A percentile compares a stretch with the other conserved stretches of the same genome.
Evolutionary conservation across 2,329 filamentous ascomycete genomes (phyloP).

Genomic region (Xylaria sp.): DNA sequence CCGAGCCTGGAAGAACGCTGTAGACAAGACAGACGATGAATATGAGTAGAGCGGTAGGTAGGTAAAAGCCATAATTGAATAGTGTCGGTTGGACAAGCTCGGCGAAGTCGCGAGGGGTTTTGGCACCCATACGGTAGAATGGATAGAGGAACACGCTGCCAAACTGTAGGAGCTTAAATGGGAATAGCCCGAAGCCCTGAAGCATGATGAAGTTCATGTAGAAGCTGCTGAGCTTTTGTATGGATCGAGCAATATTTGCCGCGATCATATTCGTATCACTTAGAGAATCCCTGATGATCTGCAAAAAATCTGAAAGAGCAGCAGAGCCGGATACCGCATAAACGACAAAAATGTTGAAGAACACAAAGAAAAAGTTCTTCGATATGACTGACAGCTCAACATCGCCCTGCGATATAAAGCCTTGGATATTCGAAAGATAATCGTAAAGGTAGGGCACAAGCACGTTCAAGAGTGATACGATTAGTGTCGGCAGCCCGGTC

Average conservation of each 20-base stretch:
- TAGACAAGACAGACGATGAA: constrained; percentile 97
- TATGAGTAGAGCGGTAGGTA: constrained; percentile 89
- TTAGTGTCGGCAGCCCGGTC: constrained; percentile 84
- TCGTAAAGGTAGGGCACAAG: constrained; percentile 94
- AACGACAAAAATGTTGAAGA: constrained; percentile 98
- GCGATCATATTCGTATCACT: constrained; percentile 82
- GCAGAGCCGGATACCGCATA: constrained; percentile 88
- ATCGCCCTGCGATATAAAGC: constrained; percentile 93
- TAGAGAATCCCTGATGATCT: constrained; percentile 73
- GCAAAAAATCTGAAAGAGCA: constrained; percentile 70
- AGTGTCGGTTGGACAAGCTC: constrained; percentile 80
- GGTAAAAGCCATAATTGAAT: constrained; percentile 95
- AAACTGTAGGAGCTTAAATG: constrained; percentile 88
- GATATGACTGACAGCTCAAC: constrained; percentile 94
- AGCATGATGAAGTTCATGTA: constrained; percentile 95
- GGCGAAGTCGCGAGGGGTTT: constrained; percentile 87
- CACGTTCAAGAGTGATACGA: constrained; percentile 86
- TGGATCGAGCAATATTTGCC: constrained; percentile 73
- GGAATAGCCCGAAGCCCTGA: constrained; percentile 91
- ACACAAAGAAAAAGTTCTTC: constrained; percentile 99
- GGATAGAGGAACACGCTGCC: constrained; percentile 86
- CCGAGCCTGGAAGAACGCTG: constrained; percentile 81
- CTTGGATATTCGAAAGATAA: constrained; percentile 87
- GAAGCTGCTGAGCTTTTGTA: constrained; percentile 78
- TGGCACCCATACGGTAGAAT: constrained; percentile 76